Conservation (phyloP, 1,139 yeast species). For the Yamadazyma kanchanaburiensis region DNA sequence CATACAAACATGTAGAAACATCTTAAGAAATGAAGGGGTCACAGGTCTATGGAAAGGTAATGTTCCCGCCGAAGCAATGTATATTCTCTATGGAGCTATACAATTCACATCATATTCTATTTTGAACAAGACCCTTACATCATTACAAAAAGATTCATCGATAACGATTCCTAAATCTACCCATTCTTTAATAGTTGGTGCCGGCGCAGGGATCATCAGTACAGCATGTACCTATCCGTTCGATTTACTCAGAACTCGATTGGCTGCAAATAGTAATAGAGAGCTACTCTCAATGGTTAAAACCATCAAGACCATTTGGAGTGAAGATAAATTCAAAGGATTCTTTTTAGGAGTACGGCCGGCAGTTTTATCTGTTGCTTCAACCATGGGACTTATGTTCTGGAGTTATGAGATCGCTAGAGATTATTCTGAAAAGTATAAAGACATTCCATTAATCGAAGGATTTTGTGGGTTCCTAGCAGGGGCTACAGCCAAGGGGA, state of each 20-base stretch:
- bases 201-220: constrained; percentile 72
- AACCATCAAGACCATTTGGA: constrained; percentile 41
- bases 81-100: constrained; percentile 76
- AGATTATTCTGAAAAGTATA: constrained; percentile 21
- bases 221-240: constrained; percentile 80
- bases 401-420: constrained; percentile 57
- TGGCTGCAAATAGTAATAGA: constrained; percentile 56
- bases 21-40: constrained; percentile 37
- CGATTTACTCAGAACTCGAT: constrained; percentile 78
- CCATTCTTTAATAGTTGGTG: constrained; percentile 66
- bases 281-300: constrained; percentile 44
- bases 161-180: constrained; percentile 30
- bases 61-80: constrained; percentile 85
- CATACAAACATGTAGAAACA: constrained; percentile 13
- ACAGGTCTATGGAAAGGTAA: constrained; percentile 89
- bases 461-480: constrained; percentile 74
- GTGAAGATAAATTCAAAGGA: constrained; percentile 52
- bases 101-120: constrained; percentile 76
- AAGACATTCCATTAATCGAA: constrained; percentile 46
- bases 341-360: constrained; percentile 64
- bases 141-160: constrained; percentile 21
- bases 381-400: constrained; percentile 68
- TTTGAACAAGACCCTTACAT: constrained; percentile 41
- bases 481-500: constrained; percentile 68
- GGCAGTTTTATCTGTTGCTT: constrained; percentile 60